A percentile compares a stretch with the other conserved stretches of the same genome.
phyloP scores from a whole-genome alignment of 164 flowering plant species.

The Dillenia turbinata region DNA sequence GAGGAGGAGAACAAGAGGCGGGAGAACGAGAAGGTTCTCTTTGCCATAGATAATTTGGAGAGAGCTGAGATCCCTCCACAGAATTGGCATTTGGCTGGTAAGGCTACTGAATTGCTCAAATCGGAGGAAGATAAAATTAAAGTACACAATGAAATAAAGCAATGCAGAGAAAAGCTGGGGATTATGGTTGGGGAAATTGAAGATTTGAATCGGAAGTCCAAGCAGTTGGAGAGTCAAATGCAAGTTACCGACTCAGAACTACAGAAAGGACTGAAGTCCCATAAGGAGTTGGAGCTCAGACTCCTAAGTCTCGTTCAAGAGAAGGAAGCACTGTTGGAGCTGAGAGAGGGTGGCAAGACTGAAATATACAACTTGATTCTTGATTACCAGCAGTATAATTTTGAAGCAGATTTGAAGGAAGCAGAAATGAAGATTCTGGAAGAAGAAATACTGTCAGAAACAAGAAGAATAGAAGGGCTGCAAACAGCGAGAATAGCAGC shows the following conservation, averaged over 20 bases:
- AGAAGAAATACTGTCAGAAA: constrained; percentile 38
- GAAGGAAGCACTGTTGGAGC: constrained; percentile 43
- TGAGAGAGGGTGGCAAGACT: constrained; percentile 34
- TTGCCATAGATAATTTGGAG: constrained; percentile 70
- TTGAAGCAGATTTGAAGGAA: constrained; percentile 42
- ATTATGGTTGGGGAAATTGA: constrained; percentile 35
- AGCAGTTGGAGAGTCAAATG: constrained; percentile 33
- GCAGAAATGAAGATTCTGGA: constrained; percentile 46
- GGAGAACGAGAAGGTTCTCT: constrained; percentile 73
- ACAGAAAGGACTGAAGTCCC: constrained; percentile 5
- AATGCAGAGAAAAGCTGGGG: constrained; percentile 44
- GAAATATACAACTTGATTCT: constrained; percentile 47
- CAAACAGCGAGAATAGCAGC: constrained; percentile 18
- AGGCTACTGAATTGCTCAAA: constrained; percentile 76
- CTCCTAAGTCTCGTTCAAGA: constrained; percentile 36
- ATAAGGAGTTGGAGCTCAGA: constrained; percentile 34
- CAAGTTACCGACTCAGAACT: constrained; percentile 23
- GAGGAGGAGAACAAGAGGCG: constrained; percentile 55
- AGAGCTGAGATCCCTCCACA: constrained; percentile 26
- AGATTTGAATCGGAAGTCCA: constrained; percentile 29
- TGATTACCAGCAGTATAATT: constrained; percentile 48
- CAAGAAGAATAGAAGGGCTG: constrained; percentile 29
- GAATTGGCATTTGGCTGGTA: constrained; percentile 50
- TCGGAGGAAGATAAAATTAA: constrained; percentile 77
- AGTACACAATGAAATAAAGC: constrained; percentile 53